Conservation (phyloP, 2,329 filamentous ascomycete genomes). For the Exophiala bonariae region DNA sequence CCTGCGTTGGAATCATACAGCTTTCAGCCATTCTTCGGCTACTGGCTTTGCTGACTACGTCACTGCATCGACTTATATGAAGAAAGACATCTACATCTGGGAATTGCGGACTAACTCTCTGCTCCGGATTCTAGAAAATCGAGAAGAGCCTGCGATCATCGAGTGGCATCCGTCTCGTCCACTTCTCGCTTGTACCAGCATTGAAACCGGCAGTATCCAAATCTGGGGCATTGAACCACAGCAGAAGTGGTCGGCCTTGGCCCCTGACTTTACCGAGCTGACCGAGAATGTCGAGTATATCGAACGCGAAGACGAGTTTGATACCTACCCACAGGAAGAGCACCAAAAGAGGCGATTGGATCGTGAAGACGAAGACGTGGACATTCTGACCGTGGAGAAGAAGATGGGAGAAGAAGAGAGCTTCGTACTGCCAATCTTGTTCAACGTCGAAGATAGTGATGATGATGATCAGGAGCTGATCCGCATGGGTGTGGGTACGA, state of each 20-base stretch:
- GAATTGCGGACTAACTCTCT: conserved; percentile 90
- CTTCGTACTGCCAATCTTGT: conserved; percentile 92
- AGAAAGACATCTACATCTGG: conserved; percentile 72
- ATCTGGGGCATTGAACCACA: conserved; percentile 95
- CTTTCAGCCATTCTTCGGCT: conserved; percentile 63
- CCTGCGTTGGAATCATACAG: conserved; percentile 94
- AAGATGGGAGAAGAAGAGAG: conserved; percentile 58
- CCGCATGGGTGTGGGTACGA: conserved; percentile 71
- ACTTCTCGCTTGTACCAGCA: conserved; percentile 83
- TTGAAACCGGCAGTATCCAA: conserved; percentile 91
- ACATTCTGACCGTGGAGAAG: conserved; percentile 77
- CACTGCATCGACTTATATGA: conserved; percentile 94
- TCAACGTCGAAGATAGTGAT: conserved; percentile 89
- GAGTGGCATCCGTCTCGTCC: conserved; percentile 92
- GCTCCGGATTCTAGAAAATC: conserved; percentile 94
- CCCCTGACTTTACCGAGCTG: conserved; percentile 94
- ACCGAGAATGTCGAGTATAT: conserved; percentile 98
- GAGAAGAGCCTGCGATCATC: conserved; percentile 93
- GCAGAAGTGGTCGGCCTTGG: conserved; percentile 94
- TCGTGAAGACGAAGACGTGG: conserved; percentile 88
- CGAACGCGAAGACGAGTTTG: conserved; percentile 95
- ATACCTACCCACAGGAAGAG: conserved; percentile 84
- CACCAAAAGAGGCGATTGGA: conserved; percentile 88
- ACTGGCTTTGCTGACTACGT: conserved; percentile 69
- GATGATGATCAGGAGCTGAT: conserved; percentile 81